Conservation (phyloP, 305 asterid species). For the Fraxinus greggii region DNA sequence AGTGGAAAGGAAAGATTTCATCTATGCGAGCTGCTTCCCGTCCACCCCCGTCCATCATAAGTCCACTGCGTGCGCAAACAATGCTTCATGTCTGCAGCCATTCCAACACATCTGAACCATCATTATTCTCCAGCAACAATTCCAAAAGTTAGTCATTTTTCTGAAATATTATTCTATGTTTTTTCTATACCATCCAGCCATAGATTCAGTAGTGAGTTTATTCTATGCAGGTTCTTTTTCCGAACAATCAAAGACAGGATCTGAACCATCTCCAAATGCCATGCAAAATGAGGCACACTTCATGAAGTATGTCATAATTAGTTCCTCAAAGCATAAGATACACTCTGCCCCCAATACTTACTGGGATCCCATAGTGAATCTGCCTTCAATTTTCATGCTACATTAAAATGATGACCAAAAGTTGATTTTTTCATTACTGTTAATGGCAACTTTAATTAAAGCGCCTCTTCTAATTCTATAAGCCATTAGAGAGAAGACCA, state of each 20-base stretch:
- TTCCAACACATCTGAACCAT: background rate
- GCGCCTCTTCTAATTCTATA: background rate
- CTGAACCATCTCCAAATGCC: constrained; percentile 5
- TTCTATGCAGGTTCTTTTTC: constrained; percentile 11
- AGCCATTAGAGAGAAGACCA: background rate
- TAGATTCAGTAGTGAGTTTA: background rate
- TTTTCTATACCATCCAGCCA: background rate
- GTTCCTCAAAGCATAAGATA: background rate
- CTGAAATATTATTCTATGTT: background rate
- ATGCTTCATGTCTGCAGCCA: constrained; percentile 9
- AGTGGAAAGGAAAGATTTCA: constrained; percentile 28
- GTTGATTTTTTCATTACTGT: background rate
- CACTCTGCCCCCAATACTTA: background rate
- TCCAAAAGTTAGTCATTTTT: constrained; percentile 20
- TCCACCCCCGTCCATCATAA: constrained; percentile 26
- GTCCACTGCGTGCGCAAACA: constrained; percentile 24
- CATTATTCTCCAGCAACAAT: constrained; percentile 13
- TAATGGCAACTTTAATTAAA: background rate
- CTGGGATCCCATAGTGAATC: background rate
- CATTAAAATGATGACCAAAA: background rate
- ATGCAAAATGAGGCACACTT: background rate
- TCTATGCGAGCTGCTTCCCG: constrained; percentile 34
- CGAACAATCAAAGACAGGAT: constrained; percentile 11
- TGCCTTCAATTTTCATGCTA: background rate
- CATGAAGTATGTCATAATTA: constrained; percentile 7